phyloP scores from a whole-genome alignment of 345 rosid species.

The Euphorbia pulcherrima region DNA sequence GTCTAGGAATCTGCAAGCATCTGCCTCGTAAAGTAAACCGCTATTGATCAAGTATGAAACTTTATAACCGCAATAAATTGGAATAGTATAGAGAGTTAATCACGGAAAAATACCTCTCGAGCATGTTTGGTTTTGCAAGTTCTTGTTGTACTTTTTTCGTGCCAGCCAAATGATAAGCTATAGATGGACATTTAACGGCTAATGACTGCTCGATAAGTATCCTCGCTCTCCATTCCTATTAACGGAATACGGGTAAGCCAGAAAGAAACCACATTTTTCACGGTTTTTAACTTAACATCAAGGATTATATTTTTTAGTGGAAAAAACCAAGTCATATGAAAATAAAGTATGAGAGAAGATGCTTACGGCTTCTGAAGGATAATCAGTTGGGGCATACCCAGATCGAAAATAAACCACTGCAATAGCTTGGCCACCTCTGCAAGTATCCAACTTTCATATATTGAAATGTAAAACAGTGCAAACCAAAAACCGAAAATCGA shows the following conservation, averaged over 20 bases:
- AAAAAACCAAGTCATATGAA: conserved; percentile 4
- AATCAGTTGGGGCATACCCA: conserved; percentile 88
- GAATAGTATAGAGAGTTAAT: not conserved
- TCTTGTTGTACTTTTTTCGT: conserved; percentile 96
- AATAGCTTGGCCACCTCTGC: conserved; percentile 65
- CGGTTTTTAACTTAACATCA: not conserved
- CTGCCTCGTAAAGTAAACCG: not conserved
- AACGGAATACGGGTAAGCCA: conserved; percentile 12
- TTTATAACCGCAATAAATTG: not conserved
- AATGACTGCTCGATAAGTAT: conserved; percentile 73
- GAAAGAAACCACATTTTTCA: not conserved
- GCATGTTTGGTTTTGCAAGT: conserved; percentile 82
- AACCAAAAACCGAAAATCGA: conserved; percentile 15
- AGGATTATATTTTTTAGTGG: not conserved
- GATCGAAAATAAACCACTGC: conserved; percentile 85
- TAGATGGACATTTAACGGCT: conserved; percentile 82
- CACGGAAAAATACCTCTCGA: conserved; percentile 60
- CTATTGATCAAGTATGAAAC: not conserved
- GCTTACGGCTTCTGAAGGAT: conserved; percentile 89
- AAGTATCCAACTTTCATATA: conserved; percentile 27
- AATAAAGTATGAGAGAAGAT: conserved; percentile 8
- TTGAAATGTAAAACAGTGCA: not conserved
- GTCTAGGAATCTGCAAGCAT: conserved; percentile 79
- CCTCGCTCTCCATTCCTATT: conserved; percentile 93
- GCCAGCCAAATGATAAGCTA: conserved; percentile 90